Evolutionary conservation across 78 protist genomes (phyloP).

Genomic region (Capsaspora owczarzaki): DNA sequence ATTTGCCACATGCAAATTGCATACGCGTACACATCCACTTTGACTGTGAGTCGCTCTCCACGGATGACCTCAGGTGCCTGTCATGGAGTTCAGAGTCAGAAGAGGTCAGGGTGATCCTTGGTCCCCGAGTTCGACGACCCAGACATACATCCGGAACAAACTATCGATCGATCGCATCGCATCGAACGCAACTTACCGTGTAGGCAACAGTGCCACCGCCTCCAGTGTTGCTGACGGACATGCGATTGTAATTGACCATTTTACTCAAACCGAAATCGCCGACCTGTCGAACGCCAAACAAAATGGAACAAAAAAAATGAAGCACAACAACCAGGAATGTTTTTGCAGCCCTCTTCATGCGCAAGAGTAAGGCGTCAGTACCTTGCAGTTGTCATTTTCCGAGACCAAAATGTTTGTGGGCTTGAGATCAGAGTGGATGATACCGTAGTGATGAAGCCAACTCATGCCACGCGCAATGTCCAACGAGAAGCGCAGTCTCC

Average conservation of each 20-base stretch:
- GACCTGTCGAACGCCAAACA: neutral
- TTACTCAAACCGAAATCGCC: neutral
- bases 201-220: constrained; percentile 35
- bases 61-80: constrained; percentile 28
- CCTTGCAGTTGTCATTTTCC: constrained; percentile 23
- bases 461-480: constrained; percentile 41
- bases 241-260: neutral
- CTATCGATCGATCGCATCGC: too few species aligned
- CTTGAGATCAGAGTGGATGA: constrained; percentile 35
- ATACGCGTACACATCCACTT: constrained; percentile 14
- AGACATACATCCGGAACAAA: too few species aligned
- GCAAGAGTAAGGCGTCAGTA: neutral
- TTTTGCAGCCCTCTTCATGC: too few species aligned
- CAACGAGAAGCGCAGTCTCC: neutral
- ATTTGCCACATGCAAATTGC: constrained; percentile 25
- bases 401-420: constrained; percentile 31
- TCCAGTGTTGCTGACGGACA: constrained; percentile 6
- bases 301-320: too few species aligned
- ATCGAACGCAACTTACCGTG: constrained; percentile 7
- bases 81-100: too few species aligned
- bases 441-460: constrained; percentile 25
- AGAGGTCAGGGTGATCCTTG: too few species aligned
- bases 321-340: too few species aligned
- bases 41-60: constrained; percentile 20
- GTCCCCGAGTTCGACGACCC: too few species aligned